Base-by-base conservation (phyloP, 805 yeast genomes). In the Pichia heedii region DNA sequence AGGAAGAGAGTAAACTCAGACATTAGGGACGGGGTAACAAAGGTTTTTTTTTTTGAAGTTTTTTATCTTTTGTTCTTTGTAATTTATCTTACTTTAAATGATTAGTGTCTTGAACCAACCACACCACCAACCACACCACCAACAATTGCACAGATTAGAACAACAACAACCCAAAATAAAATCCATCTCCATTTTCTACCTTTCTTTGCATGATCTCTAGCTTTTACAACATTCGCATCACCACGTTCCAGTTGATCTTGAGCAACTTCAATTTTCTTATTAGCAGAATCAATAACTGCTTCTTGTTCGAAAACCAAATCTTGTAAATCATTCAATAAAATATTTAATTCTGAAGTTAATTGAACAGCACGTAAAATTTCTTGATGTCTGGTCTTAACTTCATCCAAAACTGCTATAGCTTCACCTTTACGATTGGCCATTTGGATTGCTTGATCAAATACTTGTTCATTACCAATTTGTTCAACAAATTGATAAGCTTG, bases 301-400 rank as follows among this genome's bases (percentile, higher is more conserved):
- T 89, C 96, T 70, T 93, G 97, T 67, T 89, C 96, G 54, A 90
- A 87, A 39, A 90, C 97, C 67, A 93, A 72, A 60, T 85, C 85
- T 67, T 93, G 97, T 93, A 93, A 86, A 62, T 93, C 97, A 58
- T 83, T 84, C 71, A 93, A 88, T 62, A 93, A 76, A 69, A 86
- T 95, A 35, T 94, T 85, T 66, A 93, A 77, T 67, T 93, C 98
- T 32, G 90, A 87, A 84, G 93, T 88, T 47, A 96, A 83, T 68
- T 86, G 81, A 67, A 90, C 97, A 66, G 93, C 82, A 70, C 87
- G 85, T 69, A 86, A 84, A 58, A 93, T 78, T 69, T 93, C 97
- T 62, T 84, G 81, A 69, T 93, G 97, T 69, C 98, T 81, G 41
- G 84, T 80, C 68, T 90, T 96, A 45, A 93, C 97, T 68, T 93